Conservation (phyloP, 78 protist species). For the Tieghemostelium lacteum region DNA sequence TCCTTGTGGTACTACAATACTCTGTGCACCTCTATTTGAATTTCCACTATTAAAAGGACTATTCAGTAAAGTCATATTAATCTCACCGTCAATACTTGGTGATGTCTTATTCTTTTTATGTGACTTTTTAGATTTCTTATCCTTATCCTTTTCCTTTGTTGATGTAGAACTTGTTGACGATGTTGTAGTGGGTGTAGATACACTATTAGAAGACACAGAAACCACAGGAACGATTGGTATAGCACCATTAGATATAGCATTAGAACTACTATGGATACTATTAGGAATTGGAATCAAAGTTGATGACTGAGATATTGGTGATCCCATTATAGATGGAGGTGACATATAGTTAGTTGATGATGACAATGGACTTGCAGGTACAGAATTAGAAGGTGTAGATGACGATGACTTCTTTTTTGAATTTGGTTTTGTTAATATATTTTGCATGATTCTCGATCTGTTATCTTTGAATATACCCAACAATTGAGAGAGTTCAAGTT, state of each 20-base stretch:
- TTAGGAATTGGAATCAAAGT: no score
- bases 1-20: neutral
- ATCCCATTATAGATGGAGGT: neutral
- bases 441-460: conserved; percentile 54
- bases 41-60: no score
- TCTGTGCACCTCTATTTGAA: neutral
- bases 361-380: neutral
- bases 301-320: no score
- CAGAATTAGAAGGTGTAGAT: neutral
- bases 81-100: no score
- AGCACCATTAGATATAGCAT: neutral
- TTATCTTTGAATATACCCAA: conserved; percentile 37
- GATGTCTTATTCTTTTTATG: no score
- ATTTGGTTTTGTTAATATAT: conserved; percentile 31
- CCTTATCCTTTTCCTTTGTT: no score
- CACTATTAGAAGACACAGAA: no score
- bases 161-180: no score
- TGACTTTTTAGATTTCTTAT: no score
- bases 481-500: neutral
- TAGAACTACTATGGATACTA: neutral
- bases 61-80: no score
- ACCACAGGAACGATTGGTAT: no score
- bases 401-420: conserved; percentile 4
- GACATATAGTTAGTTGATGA: neutral
- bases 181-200: no score